Conservation (phyloP, 495 filamentous ascomycete species). For the Xylaria telfairii region DNA sequence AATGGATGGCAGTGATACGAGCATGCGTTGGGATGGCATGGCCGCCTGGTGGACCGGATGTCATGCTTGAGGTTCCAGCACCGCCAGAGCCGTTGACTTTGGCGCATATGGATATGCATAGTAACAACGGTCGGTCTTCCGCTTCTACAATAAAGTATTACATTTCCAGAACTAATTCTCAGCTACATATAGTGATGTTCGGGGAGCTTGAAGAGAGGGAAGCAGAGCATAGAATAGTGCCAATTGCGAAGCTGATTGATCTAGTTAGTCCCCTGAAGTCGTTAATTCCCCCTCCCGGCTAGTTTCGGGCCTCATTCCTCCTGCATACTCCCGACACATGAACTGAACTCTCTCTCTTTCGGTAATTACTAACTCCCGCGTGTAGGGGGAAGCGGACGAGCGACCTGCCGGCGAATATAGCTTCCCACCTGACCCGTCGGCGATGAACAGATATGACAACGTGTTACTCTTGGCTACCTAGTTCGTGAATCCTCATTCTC, state of each 20-base stretch:
- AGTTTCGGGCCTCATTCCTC: too few species aligned
- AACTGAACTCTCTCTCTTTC: too few species aligned
- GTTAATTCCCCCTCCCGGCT: too few species aligned
- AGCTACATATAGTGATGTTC: conserved; percentile 2
- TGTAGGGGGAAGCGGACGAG: conserved; percentile 1
- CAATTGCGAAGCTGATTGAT: conserved; percentile 4
- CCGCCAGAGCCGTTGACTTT: not conserved
- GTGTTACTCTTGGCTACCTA: not conserved
- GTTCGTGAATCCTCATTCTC: not conserved
- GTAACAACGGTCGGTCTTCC: not conserved
- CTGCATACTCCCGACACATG: too few species aligned
- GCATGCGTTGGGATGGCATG: conserved; percentile 14
- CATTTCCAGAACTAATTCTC: not conserved
- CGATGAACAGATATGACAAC: not conserved
- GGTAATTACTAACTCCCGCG: too few species aligned
- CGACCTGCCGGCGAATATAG: not conserved
- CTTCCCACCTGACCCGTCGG: not conserved
- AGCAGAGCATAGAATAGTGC: not conserved
- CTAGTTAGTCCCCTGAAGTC: too few species aligned
- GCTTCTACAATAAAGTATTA: not conserved
- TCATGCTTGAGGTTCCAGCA: conserved; percentile 1
- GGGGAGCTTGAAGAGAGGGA: not conserved
- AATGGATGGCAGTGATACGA: conserved; percentile 1
- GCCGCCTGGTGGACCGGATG: conserved; percentile 6
- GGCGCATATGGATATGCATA: conserved; percentile 10